phyloP scores from a whole-genome alignment of 2,329 filamentous ascomycete genomes.

The Botrytis porri region DNA sequence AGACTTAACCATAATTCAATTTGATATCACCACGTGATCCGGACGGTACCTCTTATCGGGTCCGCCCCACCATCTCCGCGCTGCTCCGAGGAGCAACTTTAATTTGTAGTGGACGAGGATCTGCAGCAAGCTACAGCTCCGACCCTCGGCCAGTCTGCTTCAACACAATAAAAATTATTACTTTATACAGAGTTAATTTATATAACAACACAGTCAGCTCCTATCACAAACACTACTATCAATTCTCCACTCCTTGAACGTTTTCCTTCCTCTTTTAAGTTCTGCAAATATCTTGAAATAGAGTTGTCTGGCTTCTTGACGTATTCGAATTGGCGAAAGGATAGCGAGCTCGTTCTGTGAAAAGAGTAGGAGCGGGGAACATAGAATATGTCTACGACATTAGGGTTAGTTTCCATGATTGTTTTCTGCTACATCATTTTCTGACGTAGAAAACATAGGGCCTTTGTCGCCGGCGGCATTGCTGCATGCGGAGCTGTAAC shows the following conservation, averaged over 20 bases:
- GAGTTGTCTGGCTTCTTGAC: background rate
- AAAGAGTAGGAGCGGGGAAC: constrained; percentile 28
- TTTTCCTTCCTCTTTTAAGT: background rate
- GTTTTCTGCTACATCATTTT: background rate
- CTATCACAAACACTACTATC: background rate
- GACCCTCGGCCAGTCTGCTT: constrained; percentile 7
- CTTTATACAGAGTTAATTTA: background rate
- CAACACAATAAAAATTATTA: constrained; percentile 15
- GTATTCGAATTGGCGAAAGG: constrained; percentile 24
- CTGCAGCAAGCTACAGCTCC: constrained; percentile 11
- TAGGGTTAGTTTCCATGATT: constrained; percentile 42
- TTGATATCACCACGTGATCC: constrained; percentile 15
- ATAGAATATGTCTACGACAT: constrained; percentile 51
- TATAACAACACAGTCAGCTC: constrained; percentile 10
- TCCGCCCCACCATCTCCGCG: constrained; percentile 14
- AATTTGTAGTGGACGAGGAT: background rate
- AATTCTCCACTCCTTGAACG: background rate
- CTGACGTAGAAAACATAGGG: constrained; percentile 44
- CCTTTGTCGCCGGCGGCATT: constrained; percentile 93
- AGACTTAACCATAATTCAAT: background rate
- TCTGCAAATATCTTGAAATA: background rate
- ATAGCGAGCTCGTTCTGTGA: constrained; percentile 17
- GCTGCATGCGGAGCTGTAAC: constrained; percentile 97
- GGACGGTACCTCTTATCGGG: background rate
- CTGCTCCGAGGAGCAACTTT: background rate